Evolutionary conservation across 1,284 basidiomycete species (phyloP), one percentile per base, ranked within the genome.

Genomic region (Erythrobasidium hasegawianum): DNA sequence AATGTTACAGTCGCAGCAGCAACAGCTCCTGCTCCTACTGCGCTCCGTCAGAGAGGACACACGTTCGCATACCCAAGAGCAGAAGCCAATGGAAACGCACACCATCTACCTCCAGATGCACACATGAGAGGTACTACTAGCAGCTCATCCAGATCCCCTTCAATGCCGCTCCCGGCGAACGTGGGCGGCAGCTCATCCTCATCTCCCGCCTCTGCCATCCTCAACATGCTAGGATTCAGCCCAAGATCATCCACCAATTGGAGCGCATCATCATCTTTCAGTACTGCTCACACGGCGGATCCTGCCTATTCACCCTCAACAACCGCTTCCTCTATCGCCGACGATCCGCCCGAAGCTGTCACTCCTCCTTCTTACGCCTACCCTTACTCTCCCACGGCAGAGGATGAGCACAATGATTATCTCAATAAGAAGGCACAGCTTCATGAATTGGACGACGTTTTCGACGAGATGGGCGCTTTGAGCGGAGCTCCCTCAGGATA

Each of bases 41-140:
- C 60, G 26, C 52, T 41, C 40, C 61, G 61, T 53, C 52, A 22
- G 18, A 56, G 61, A 57, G 27, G 53, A 29, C 49, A 57, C 61
- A 49, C 62, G 14, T 52, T 50, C 56, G 41, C 62, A 8, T 65
- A 65, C 39, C 55, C 55, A 9, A 22, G 62, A 13, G 45, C 41
- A 52, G 62, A 65, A n/a, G 62, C 62, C 11, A 43, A 65, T 38
- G 62, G 62, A 41, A 65, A 65, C 56, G 55, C 56, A 16, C 62
- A 65, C 38, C 56, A 65, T 52, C 55, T 49, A 8, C 55, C 56
- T 29, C 62, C 62, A 16, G 61, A 64, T 29, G 29, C 54, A 11
- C 10, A 26, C 20, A 9, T 43, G 27, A n/a, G 29, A 29, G 54
- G n/a, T n/a, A n/a, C n/a, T n/a, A n/a, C n/a, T n/a, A n/a, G 7